Evolutionary conservation across 2,329 filamentous ascomycete genomes (phyloP).

Genomic region (Botrytis galanthina): DNA sequence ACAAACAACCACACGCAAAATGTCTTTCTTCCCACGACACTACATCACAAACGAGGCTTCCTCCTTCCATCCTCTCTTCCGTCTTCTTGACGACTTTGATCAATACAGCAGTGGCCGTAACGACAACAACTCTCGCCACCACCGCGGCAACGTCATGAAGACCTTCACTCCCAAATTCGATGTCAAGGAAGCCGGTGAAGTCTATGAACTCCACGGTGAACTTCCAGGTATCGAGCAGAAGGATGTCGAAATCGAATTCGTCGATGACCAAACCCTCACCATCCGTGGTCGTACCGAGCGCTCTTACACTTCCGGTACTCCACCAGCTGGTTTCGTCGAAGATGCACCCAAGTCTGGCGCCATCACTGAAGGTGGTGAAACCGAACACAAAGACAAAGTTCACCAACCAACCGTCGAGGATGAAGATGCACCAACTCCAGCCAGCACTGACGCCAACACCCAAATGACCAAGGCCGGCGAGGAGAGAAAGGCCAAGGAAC

Average conservation of each 20-base stretch:
- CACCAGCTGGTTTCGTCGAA: constrained; percentile 50
- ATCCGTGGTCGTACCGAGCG: constrained; percentile 70
- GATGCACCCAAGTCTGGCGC: constrained; percentile 40
- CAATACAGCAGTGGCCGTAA: constrained; percentile 44
- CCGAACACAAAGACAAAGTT: constrained; percentile 26
- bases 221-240: constrained; percentile 73
- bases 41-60: constrained; percentile 39
- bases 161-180: constrained; percentile 77
- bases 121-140: constrained; percentile 18
- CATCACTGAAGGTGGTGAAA: constrained; percentile 48
- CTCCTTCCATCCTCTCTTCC: constrained; percentile 61
- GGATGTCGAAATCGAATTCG: constrained; percentile 75
- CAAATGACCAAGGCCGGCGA: constrained; percentile 22
- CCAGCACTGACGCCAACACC: constrained; percentile 19
- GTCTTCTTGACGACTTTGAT: constrained; percentile 63
- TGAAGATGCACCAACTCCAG: constrained; percentile 31
- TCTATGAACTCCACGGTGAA: constrained; percentile 78
- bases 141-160: constrained; percentile 28
- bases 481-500: constrained; percentile 26
- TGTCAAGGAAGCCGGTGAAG: constrained; percentile 64
- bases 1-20: constrained; percentile 43
- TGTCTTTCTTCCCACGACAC: constrained; percentile 59
- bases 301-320: constrained; percentile 49
- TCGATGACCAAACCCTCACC: constrained; percentile 69
- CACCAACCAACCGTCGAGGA: constrained; percentile 55